A percentile compares a stretch with the other conserved stretches of the same genome.
phyloP scores from a whole-genome alignment of 306 rosid genomes.

The Cucumis melo region DNA sequence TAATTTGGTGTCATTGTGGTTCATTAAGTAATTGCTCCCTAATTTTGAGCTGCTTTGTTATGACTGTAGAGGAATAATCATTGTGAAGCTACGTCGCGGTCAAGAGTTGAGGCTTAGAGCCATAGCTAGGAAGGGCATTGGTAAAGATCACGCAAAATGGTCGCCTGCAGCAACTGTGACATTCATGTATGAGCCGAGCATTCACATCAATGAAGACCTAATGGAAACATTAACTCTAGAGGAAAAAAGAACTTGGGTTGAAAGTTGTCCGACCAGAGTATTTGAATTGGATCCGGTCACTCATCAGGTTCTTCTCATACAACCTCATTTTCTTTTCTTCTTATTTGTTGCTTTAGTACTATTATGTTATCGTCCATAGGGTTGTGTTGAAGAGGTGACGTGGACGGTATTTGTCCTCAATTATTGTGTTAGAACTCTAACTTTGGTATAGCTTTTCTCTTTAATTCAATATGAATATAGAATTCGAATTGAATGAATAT shows the following conservation, averaged over 20 bases:
- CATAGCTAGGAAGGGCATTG: conserved; percentile 92
- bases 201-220: conserved; percentile 77
- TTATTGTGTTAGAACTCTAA: no score
- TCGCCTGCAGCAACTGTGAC: conserved; percentile 95
- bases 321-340: neutral
- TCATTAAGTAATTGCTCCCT: neutral
- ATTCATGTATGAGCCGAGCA: conserved; percentile 88
- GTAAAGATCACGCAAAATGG: conserved; percentile 99
- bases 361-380: neutral
- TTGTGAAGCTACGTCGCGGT: conserved; percentile 79
- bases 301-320: conserved; percentile 47
- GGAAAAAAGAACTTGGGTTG: conserved; percentile 78
- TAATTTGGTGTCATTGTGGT: neutral
- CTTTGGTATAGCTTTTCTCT: no score
- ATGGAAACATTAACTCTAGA: conserved; percentile 73
- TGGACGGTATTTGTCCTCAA: neutral
- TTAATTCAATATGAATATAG: no score
- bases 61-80: conserved; percentile 67
- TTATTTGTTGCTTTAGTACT: neutral
- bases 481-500: no score
- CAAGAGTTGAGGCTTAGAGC: conserved; percentile 95
- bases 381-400: neutral
- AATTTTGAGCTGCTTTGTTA: neutral
- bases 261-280: conserved; percentile 78
- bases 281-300: conserved; percentile 64